Evolutionary conservation across 345 rosid species (phyloP), one percentile per base, ranked within the genome.

Genomic region (Populus euphratica): DNA sequence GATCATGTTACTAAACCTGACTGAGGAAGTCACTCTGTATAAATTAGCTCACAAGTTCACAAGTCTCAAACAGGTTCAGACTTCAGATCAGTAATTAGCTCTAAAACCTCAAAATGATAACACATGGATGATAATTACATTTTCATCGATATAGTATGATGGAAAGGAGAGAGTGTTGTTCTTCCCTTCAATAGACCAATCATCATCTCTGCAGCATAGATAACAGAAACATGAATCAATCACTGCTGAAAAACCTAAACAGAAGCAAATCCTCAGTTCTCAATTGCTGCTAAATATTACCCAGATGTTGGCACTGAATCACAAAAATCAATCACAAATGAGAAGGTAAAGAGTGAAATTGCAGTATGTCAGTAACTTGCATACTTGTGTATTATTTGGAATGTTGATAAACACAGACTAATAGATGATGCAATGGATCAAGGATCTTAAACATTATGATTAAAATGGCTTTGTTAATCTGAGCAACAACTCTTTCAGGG

Each of bases 111-210:
- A 76, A 73, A 76, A 71, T 76, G 52, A 77, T 70, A 47, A 52
- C 35, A 80, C 44, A 38, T 83, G 73, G 73, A 75, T 74, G 75
- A 71, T 41, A 52, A 73, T 87, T 93, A 96, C 99, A 93, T 96
- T 86, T 90, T 93, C 99, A 76, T 96, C 94, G 83, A 96, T 96
- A 70, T 96, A 93, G 85, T 92, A 93, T 68, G 98, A 93, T 18
- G 94, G 99, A 82, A 92, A 91, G 62, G 99, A 88, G 64, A 88
- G 83, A 20, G 87, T 74, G 70, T 89, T 92, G 86, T 87, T 87
- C 78, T 83, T 91, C 81, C 87, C 98, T 68, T 91, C 98, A 70
- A 85, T 36, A 76, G 79, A 86, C 93, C 97, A 94, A 78, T 91
- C 98, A 72, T 92, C 96, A 80, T 92, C 98, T 81, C 99, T 96